These are phyloP conservation scores for Capronia coronata DNA, from an alignment of 2,329 filamentous ascomycete species.

Conservation along the genomic window DNA sequence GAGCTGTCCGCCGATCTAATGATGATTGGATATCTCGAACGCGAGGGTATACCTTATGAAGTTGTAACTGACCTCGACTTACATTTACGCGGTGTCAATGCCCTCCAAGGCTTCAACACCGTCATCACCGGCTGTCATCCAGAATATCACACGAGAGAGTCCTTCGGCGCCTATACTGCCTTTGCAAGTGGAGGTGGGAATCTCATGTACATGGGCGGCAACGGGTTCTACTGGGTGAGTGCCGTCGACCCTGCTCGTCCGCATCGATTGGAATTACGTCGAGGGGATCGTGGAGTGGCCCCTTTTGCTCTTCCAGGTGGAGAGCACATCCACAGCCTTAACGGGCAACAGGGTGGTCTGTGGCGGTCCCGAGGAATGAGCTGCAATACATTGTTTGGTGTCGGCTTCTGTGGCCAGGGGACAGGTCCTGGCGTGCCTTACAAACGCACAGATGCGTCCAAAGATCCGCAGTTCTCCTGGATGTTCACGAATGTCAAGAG, in stretches of 20 bases:
- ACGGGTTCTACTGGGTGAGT: conserved; percentile 33
- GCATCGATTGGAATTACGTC: conserved; percentile 33
- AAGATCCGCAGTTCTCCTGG: conserved; percentile 11
- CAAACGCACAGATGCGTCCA: conserved; percentile 11
- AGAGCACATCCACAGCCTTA: conserved; percentile 30
- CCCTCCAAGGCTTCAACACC: conserved; percentile 25
- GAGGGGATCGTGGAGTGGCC: conserved; percentile 32
- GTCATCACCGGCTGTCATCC: conserved; percentile 33
- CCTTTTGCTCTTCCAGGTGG: conserved; percentile 30
- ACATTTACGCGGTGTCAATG: conserved; percentile 24
- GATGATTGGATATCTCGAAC: conserved; percentile 35
- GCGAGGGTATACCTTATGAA: conserved; percentile 32
- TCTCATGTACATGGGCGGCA: conserved; percentile 36
- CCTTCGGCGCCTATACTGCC: conserved; percentile 29
- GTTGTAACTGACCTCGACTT: conserved; percentile 36
- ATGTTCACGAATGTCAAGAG: conserved; percentile 25
- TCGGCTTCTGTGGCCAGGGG: conserved; percentile 31
- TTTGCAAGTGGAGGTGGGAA: conserved; percentile 32
- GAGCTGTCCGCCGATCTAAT: conserved; percentile 35
- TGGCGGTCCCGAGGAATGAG: conserved; percentile 32
- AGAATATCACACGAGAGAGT: conserved; percentile 33
- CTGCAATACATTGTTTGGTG: conserved; percentile 32
- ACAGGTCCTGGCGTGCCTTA: conserved; percentile 31
- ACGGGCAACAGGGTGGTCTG: conserved; percentile 32
- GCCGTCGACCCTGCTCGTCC: conserved; percentile 10